These are phyloP conservation scores for Favolaschia claudopus DNA, from an alignment of 768 basidiomycete species.

Conservation along the genomic window DNA sequence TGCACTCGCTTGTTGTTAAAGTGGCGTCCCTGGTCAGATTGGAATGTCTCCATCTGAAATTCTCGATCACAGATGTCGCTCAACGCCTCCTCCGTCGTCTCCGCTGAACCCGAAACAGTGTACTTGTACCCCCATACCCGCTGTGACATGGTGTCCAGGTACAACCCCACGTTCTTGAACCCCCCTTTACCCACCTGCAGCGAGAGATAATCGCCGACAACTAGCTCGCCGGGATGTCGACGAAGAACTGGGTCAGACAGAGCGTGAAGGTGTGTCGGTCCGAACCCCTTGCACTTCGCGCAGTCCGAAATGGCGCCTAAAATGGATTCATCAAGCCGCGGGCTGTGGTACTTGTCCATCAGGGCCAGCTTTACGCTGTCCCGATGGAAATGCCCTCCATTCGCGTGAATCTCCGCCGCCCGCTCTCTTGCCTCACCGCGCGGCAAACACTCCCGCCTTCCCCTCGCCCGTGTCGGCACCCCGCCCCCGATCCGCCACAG, in stretches of 20 bases:
- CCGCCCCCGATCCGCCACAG: slow-evolving; percentile 21
- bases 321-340: slow-evolving; percentile 31
- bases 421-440: slow-evolving; percentile 1
- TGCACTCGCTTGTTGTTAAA: slow-evolving; percentile 29
- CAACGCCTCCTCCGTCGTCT: slow-evolving; percentile 4
- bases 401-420: slow-evolving; percentile 5
- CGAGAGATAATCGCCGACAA: slow-evolving; percentile 37
- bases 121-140: slow-evolving; percentile 34
- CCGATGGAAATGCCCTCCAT: slow-evolving; percentile 31
- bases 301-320: slow-evolving; percentile 31
- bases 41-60: slow-evolving; percentile 24
- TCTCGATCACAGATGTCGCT: slow-evolving; percentile 24
- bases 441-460: slow-evolving; percentile 12
- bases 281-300: slow-evolving; percentile 35
- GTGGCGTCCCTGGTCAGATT: slow-evolving; percentile 34
- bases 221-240: slow-evolving; percentile 35
- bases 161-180: slow-evolving; percentile 24
- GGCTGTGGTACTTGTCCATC: slow-evolving; percentile 24
- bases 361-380: slow-evolving; percentile 30
- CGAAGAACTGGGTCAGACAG: slow-evolving; percentile 36
- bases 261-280: slow-evolving; percentile 27
- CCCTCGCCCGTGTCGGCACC: not conserved
- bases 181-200: slow-evolving; percentile 32
- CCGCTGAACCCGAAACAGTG: not conserved
- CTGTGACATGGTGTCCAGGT: slow-evolving; percentile 24